phyloP scores from a whole-genome alignment of 345 rosid genomes.

The Camelina neglecta region DNA sequence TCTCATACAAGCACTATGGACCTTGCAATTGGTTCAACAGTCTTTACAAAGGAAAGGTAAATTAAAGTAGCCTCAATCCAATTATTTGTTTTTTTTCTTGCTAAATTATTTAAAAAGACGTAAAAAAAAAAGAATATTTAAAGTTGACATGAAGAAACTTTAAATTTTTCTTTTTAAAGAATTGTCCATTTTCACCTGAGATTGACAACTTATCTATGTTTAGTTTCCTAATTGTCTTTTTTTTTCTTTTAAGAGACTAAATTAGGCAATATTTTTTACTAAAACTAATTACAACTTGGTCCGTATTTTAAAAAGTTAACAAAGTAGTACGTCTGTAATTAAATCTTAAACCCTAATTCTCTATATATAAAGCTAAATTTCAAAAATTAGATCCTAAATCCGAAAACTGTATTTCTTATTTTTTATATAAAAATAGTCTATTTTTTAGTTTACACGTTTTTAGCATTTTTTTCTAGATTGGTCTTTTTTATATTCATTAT shows the following conservation, averaged over 20 bases:
- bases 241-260: background rate
- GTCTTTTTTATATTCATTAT: background rate
- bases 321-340: background rate
- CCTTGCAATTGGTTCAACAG: constrained; percentile 62
- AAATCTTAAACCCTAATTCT: background rate
- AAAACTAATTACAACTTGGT: no score
- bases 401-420: background rate
- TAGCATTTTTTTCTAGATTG: no score
- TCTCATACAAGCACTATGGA: constrained; percentile 68
- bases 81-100: background rate
- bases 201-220: background rate
- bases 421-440: background rate
- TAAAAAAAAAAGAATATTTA: background rate
- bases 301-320: background rate
- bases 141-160: background rate
- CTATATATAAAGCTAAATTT: background rate
- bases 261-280: no score
- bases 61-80: background rate
- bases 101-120: background rate
- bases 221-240: background rate
- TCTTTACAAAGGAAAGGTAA: constrained; percentile 61
- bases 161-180: no score
- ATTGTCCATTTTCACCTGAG: background rate
- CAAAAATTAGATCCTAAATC: background rate
- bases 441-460: background rate